phyloP scores from a whole-genome alignment of 441 rosid genomes.

The Mallotus japonicus region DNA sequence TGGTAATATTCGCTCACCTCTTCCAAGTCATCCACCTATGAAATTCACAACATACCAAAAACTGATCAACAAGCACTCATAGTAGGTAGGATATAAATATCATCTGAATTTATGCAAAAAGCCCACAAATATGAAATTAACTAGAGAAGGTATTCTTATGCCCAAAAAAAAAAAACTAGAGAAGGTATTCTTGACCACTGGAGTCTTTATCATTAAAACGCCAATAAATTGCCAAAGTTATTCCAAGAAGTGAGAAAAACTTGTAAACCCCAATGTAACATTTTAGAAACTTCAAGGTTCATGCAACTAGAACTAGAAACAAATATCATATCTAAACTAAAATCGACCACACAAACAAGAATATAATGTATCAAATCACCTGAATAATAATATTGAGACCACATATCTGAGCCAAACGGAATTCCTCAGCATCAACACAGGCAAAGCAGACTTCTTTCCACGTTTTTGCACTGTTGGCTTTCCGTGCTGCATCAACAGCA shows the following conservation, averaged over 20 bases:
- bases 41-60: constrained; percentile 3
- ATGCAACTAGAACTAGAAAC: not conserved
- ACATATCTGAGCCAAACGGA: constrained; percentile 98
- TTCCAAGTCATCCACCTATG: constrained; percentile 96
- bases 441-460: constrained; percentile 99
- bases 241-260: not conserved
- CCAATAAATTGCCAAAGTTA: not conserved
- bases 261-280: not conserved
- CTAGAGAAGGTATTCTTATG: not conserved
- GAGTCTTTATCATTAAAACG: not conserved
- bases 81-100: not conserved
- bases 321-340: no score
- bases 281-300: not conserved
- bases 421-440: constrained; percentile 99
- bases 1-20: constrained; percentile 98
- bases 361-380: constrained; percentile 35
- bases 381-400: constrained; percentile 95
- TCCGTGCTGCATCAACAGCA: constrained; percentile 99
- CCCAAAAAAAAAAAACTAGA: no score
- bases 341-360: not conserved
- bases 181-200: not conserved
- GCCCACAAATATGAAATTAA: not conserved
- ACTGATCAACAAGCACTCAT: not conserved
- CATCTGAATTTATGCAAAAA: not conserved
- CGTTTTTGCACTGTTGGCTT: constrained; percentile 98